Base-by-base conservation (phyloP, 1,284 basidiomycete genomes). In the Microstroma glucosiphilum region DNA sequence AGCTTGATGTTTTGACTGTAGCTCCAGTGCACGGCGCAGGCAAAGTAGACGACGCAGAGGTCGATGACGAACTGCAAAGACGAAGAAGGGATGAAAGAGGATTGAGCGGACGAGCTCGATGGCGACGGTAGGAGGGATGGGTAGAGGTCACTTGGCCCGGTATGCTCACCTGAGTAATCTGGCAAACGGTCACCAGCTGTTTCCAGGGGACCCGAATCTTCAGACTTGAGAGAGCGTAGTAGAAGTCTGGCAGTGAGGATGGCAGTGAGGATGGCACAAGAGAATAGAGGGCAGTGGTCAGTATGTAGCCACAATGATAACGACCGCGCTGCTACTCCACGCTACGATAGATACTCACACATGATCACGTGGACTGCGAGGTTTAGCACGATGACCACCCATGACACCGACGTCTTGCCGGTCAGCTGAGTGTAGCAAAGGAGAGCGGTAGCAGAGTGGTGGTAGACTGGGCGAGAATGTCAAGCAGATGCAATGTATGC, bases 401-500 rank as follows among this genome's bases (percentile, higher is more conserved):
- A 99, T 67, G 94, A 96, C 62, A 71, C 42, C 58, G 67, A 96
- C 85, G 77, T 96, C 58, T 69, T 70, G 40, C 78, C 93, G 73
- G 94, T 89, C 68, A 98, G 84, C 82, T 98, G 93, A 61, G 88
- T 88, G 81, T 88, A 97, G 83, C 94, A 97, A 65, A 98, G 84
- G 60, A 94, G 81, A 63, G 94, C 94, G 62, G 94, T 97, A n/a
- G 93, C 94, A 66, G 93, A 91, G 83, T 97, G 94, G 81, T 97
- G 94, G 84, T 96, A 97, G 72, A 97, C 30, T 37, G 9, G 3
- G 30, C 3, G 30, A 37, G 30, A 9, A 4, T 37, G 9, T 37
- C 4, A 37, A 9, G 30, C 30, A 37, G 9, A 37, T 9, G 9
- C 30, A 37, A 37, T 37, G 30, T 37, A 9, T 4, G 30, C 30